Percentiles rank a stretch among this genome's conserved stretches.
Conservation (phyloP, 1,284 basidiomycete species). For the Ustilago curta region DNA sequence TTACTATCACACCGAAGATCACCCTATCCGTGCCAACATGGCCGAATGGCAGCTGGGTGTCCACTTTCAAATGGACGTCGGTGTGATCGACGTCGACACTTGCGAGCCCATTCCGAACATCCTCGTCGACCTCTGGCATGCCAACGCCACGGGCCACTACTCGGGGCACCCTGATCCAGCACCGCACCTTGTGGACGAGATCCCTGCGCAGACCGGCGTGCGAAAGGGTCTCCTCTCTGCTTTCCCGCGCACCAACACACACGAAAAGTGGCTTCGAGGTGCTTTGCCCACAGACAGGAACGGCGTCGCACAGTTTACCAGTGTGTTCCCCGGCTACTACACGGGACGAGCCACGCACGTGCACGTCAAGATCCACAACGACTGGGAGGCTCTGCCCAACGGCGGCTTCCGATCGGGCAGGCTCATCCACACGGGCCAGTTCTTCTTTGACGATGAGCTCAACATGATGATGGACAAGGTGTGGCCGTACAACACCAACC, state of each 20-base stretch:
- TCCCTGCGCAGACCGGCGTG: constrained; percentile 65
- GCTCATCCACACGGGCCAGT: constrained; percentile 74
- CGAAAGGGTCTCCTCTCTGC: constrained; percentile 70
- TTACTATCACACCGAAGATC: constrained; percentile 72
- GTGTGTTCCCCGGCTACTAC: constrained; percentile 78
- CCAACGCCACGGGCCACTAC: constrained; percentile 70
- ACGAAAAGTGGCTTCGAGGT: constrained; percentile 75
- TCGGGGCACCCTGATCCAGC: constrained; percentile 71
- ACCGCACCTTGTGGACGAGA: constrained; percentile 69
- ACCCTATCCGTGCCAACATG: constrained; percentile 73
- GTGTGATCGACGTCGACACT: constrained; percentile 79
- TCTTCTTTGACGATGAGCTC: constrained; percentile 77
- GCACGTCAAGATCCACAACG: constrained; percentile 69
- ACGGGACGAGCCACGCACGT: constrained; percentile 72
- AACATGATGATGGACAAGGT: constrained; percentile 71
- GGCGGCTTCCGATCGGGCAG: constrained; percentile 72
- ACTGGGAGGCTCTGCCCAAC: constrained; percentile 70
- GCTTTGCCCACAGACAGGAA: constrained; percentile 78
- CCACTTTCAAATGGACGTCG: constrained; percentile 75
- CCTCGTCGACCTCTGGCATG: constrained; percentile 79
- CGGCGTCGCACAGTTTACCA: constrained; percentile 77
- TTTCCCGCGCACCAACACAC: constrained; percentile 70
- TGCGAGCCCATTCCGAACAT: constrained; percentile 78
- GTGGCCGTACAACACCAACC: constrained; percentile 70
- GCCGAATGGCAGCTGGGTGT: constrained; percentile 74